Evolutionary conservation across 176 grass and related monocot species (phyloP).

Genomic region (Rhipidocladum racemiflorum): DNA sequence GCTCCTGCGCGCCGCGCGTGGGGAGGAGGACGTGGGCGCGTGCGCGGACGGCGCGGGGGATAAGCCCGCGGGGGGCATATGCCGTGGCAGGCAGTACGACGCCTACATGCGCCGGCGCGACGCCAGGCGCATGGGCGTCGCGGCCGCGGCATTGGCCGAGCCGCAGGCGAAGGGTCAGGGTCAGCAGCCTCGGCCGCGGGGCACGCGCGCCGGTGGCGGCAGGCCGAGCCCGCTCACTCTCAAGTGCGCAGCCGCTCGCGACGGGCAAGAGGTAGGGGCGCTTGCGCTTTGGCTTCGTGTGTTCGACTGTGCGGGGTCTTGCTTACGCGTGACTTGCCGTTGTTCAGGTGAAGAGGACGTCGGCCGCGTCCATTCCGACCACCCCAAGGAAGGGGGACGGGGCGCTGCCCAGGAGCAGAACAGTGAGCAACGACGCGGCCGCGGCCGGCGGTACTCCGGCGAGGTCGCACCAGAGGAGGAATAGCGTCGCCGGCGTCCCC

Average conservation of each 20-base stretch:
- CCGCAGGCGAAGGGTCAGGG: neutral
- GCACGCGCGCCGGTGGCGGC: neutral
- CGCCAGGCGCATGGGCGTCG: conserved; percentile 42
- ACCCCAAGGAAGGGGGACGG: conserved; percentile 26
- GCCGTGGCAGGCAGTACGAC: conserved; percentile 55
- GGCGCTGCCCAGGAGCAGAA: conserved; percentile 31
- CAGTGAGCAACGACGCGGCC: neutral
- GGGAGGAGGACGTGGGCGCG: neutral
- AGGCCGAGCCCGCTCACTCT: neutral
- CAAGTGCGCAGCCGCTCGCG: neutral
- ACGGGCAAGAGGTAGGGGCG: conserved; percentile 5
- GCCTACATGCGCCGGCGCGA: conserved; percentile 57
- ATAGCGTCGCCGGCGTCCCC: conserved; percentile 14
- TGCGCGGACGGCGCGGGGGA: neutral
- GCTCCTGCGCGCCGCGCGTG: conserved; percentile 25
- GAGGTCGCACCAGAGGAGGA: conserved; percentile 28
- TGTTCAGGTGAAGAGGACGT: conserved; percentile 20
- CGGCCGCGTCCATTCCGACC: neutral
- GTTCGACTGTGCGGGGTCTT: too few species aligned
- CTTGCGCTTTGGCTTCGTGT: neutral
- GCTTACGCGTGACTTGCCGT: neutral
- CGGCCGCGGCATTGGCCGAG: neutral
- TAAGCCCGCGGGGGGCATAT: neutral
- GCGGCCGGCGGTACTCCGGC: neutral
- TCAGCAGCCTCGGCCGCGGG: neutral